Percentiles rank a stretch among this genome's conserved stretches.
These are phyloP conservation scores for Colletotrichum lini DNA, from an alignment of 2,329 filamentous ascomycete species.

Conservation along the genomic window DNA sequence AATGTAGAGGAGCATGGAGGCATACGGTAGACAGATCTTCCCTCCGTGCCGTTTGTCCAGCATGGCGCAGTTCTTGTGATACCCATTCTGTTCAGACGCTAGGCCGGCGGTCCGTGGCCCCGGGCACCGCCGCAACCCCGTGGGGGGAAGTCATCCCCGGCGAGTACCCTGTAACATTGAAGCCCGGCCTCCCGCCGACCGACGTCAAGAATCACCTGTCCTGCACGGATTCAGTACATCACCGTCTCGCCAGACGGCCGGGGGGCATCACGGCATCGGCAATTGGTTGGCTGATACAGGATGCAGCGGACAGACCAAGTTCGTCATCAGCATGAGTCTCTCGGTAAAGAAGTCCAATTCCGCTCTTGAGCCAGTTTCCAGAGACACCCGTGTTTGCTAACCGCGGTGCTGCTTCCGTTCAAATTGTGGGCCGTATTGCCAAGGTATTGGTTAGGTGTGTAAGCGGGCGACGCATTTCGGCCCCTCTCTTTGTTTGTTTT, in stretches of 20 bases:
- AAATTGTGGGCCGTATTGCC: slow-evolving; percentile 5
- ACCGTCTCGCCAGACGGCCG: slow-evolving; percentile 41
- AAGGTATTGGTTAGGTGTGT: slow-evolving; percentile 4
- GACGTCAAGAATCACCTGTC: too few relatives aligned
- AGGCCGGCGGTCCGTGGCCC: slow-evolving; percentile 5
- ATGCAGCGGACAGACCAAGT: slow-evolving; percentile 46
- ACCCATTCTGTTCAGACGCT: neutral
- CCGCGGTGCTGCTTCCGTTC: slow-evolving; percentile 58
- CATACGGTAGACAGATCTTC: too few relatives aligned
- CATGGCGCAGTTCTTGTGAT: too few relatives aligned
- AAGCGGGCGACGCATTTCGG: neutral
- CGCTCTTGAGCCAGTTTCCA: slow-evolving; percentile 46
- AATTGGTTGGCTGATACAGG: slow-evolving; percentile 21
- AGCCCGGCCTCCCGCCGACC: too few relatives aligned
- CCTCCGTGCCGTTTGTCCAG: too few relatives aligned
- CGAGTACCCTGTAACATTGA: too few relatives aligned
- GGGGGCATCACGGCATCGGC: too few relatives aligned
- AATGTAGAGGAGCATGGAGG: too few relatives aligned
- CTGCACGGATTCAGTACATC: slow-evolving; percentile 45
- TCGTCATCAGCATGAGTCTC: slow-evolving; percentile 62
- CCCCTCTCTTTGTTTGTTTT: neutral
- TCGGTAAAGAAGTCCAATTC: slow-evolving; percentile 44
- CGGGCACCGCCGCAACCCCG: slow-evolving; percentile 32
- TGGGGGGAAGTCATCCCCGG: slow-evolving; percentile 39
- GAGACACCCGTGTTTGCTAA: slow-evolving; percentile 56